Base-by-base conservation (phyloP, 106 monocot genomes). In the Dendrobium officinale region DNA sequence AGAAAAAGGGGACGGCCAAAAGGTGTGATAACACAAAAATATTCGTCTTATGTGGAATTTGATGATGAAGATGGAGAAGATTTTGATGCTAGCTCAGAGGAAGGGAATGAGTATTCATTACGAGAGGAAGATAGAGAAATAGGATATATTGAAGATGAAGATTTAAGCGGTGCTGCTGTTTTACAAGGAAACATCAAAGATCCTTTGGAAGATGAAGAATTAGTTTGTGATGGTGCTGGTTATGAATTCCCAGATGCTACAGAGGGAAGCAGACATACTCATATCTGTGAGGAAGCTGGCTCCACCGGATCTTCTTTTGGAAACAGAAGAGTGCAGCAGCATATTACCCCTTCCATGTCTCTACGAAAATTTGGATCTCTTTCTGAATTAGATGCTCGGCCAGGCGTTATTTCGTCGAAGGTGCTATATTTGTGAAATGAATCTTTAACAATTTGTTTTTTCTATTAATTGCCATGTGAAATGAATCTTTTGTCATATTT, bases 351-450 rank as follows among this genome's bases (percentile, higher is more conserved):
- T 55, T 89, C 93, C 41, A 80, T 82, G 55, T 92, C 88, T 81
- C 88, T 87, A 16, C 91, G 87, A 80, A 98, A 98, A 70, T 95
- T 98, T 83, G 92, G 92, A 72, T 98, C 95, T 42, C 88, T 98
- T 76, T 95, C 98, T 76, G 92, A 91, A 83, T 82, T 98, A 80
- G 95, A 92, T 84, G 81, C 94, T 26, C 88, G 90, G 79, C 91
- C 97, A 55, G 84, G 80, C 54, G 55, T 73, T 78, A 26, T 83
- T 83, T 80, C 86, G 67, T 90, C 85, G 77, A 82, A 82, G 49
- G 79, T 78, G 86, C 92, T 92, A 76, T 80, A 66, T 75, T 81
- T 18, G 37, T 17, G 51, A 51, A 51, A 51, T 51, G 51, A 13
- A 33, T 49, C 67, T 47, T 73, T 76, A 4, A 5, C 82, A 2